Evolutionary conservation across 805 yeast genomes (phyloP), one percentile per base, ranked within the genome.

Genomic region (Zygosaccharomyces bailii): DNA sequence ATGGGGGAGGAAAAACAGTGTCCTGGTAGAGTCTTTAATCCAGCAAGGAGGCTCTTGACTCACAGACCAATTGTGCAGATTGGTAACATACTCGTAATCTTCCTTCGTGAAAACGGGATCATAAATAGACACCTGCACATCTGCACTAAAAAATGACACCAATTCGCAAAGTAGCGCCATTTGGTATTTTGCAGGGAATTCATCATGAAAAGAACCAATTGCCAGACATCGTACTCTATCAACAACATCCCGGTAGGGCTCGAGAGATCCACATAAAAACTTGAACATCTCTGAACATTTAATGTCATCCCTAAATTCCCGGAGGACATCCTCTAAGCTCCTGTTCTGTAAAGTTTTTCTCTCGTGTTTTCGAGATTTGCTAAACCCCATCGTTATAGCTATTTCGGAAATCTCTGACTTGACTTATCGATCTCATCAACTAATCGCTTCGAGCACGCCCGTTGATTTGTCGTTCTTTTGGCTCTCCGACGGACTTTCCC

Each of bases 1-100:
- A 65, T 86, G 95, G 0, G 95, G 95, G 37, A 86, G 69, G 55
- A 78, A 85, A 59, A 68, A 83, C 2, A 86, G 61, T 0, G 72
- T 66, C 0, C 49, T 34, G 7, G 43, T 38, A 11, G 43, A 37
- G 13, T 44, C 53, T 17, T 57, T 49, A 4, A 50, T 54, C 46
- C 59, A 56, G 2, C 59, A 57, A 2, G 45, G 27, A 2, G 39
- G 35, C 14, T 9, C 10, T 23, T 63, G 66, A 5, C 51, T 55
- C 4, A 67, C 60, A 2, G 53, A 34, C 66, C 67, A 65, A 14
- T 14, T 33, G 9, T 59, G 43, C 30, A 56, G 44, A 1, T 44
- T 41, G 4, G 48, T 34, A 6, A 79, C 60, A 16, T 68, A 54
- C 3, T 51, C 54, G 8, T 43, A 34, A 52, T 86, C 95, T 11